Base-by-base conservation (phyloP, 1,139 yeast species). In the Wickerhamiella infanticola region DNA sequence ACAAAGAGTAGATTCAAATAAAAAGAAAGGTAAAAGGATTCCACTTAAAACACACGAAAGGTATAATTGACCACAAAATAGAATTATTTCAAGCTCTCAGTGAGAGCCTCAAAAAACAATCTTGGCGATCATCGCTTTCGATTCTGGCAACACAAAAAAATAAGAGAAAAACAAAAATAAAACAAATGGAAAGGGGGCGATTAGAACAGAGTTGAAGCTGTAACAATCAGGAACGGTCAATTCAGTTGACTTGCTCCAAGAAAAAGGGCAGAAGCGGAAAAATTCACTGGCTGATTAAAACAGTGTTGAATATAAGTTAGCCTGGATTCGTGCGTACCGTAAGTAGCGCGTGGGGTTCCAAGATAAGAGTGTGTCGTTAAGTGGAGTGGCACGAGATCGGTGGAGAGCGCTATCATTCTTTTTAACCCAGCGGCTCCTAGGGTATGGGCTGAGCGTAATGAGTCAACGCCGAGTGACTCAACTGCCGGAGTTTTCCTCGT, bases 51-150 rank as follows among this genome's bases (percentile, higher is more conserved):
- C 23, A 29, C 33, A 29, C 33, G 11, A 7, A 11, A 29, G 11
- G 11, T 7, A 2, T 29, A 29, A 7, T 29, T 29, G 33, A 29
- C 11, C 33, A 29, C 33, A 29, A 29, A 29, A 7, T 29, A 11
- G 7, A 29, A 29, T 7, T 7, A 29, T 11, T 29, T 29, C 33
- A 38, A 7, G n/a, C 27, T 24, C 27, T 11, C n/a, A 8, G 9
- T 8, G 11, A 26, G 23, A 5, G 41, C 11, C 13, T 39, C 33
- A 27, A 25, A 39, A 8, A n/a, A 18, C 25, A 26, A 13, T 24
- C 5, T 37, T 38, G 26, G 47, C 47, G 41, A 48, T 48, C 41
- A 27, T 25, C 37, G 37, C 24, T 37, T 18, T 37, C 24, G 13
- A 8, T 9, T 23, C 39, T 25, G 39, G 11, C 24, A 9, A 13